Base-by-base conservation (phyloP, 1,139 yeast genomes). In the Yarrowia galli region DNA sequence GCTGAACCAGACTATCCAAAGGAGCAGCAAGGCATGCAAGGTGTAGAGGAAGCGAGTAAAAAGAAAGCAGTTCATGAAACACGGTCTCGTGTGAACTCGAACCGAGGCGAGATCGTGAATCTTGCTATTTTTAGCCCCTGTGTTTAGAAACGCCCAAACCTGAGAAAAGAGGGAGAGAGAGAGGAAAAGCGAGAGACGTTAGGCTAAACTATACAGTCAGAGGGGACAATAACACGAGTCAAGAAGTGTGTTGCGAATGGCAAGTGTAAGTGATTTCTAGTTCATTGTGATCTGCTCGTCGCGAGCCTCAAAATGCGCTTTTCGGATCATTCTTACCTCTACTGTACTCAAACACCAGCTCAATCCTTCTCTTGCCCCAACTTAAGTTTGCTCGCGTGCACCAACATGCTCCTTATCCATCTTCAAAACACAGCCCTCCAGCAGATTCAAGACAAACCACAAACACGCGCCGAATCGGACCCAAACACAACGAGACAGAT, bases 51-150 rank as follows among this genome's bases (percentile, higher is more conserved):
- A 28, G 23, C 8, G 20, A 35, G 7, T 3, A 25, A 23, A 45
- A 45, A 45, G 49, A 23, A 45, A 45, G 7, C n/a, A 15, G n/a
- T 16, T 4, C 8, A 6, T 45, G 28, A 23, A 45, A 45, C 49
- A 22, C 32, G 49, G 15, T 28, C 46, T 23, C 5, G 32, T 15
- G 49, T 3, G 32, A 15, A 3, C 20, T 46, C 1, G 35, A 20
- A n/a, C n/a, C 35, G 22, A 16, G 15, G 20, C 25, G 2, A 38
- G 36, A n/a, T 48, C 38, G 53, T 23, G 22, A 53, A 38, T 22
- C 35, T 38, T 51, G 58, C 58, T 51, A 36, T 53, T 36, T 36
- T 36, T 53, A 53, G 58, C 58, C 23, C n/a, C n/a, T n/a, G 56
- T 49, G 40, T 49, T 49, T 49, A 32, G 25, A 12, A 32, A 6